Base-by-base conservation (phyloP, 768 basidiomycete species). In the Russula ochroleuca region DNA sequence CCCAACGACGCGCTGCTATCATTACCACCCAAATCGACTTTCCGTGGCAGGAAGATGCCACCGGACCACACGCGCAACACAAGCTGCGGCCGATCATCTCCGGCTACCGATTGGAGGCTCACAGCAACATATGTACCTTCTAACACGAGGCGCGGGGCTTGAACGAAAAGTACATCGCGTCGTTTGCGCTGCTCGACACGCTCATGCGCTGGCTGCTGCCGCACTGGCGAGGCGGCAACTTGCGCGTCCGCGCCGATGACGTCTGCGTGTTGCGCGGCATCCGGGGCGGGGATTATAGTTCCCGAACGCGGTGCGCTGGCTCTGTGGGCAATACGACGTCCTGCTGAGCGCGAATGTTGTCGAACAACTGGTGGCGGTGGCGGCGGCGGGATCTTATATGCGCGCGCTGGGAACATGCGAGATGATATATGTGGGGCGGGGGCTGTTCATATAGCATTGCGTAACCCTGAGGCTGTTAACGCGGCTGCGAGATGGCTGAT, bases 151-250 rank as follows among this genome's bases (percentile, higher is more conserved):
- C 35, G 13, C 9, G 15, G 4, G 49, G 45, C 19, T 8, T 57
- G 15, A 19, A 33, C 4, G 21, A 28, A 1, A 49, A 25, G 17
- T 40, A 57, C 33, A 15, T 57, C 41, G 48, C 56, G 2, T 2
- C 55, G 7, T 63, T 57, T 7, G 62, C 62, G 14, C 23, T 63
- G 23, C 35, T 57, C 48, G 62, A 63, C 23, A 50, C 40, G 13
- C 49, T 57, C 23, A 35, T 56, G 56, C 49, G 55, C 6, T 63
- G 55, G 62, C 38, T 63, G 35, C 28, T 28, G 37, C 48, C 55
- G 3, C 40, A 15, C 23, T 57, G 62, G 62, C 55, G 14, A 13
- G 15, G 3, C 6, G 19, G 31, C 40, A 23, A 35, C 13, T 19
- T 57, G 31, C 10, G 9, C 2, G 38, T 63, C 10, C 19, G 14